Evolutionary conservation across 2,329 filamentous ascomycete genomes (phyloP).

Genomic region (Fusarium sp.): DNA sequence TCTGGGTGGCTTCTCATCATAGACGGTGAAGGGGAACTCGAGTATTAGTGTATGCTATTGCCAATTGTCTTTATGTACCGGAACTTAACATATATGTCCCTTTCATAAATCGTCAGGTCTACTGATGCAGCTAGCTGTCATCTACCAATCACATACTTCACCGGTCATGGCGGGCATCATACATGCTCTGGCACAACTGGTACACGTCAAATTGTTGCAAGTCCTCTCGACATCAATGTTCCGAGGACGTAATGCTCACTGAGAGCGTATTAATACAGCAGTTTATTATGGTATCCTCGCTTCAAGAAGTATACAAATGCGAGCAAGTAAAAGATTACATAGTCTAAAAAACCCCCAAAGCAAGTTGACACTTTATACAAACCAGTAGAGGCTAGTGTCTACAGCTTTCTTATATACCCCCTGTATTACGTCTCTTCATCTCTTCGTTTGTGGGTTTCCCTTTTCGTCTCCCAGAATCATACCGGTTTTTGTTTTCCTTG

Average conservation of each 20-base stretch:
- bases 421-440: constrained; percentile 24
- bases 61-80: constrained; percentile 42
- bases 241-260: too few species aligned
- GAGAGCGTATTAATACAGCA: neutral
- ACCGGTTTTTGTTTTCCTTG: neutral
- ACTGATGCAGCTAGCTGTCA: neutral
- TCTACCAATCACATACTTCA: neutral
- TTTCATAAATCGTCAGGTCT: neutral
- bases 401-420: neutral
- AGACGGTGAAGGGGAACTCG: constrained; percentile 56
- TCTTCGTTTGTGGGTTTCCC: constrained; percentile 10
- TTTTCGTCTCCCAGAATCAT: constrained; percentile 2
- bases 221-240: neutral
- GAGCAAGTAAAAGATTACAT: constrained; percentile 23
- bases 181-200: neutral
- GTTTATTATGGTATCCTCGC: neutral
- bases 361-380: neutral
- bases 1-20: constrained; percentile 57
- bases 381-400: neutral
- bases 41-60: constrained; percentile 57
- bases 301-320: constrained; percentile 4
- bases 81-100: neutral
- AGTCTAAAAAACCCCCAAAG: neutral
- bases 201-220: neutral
- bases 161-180: neutral